phyloP scores from a whole-genome alignment of 495 filamentous ascomycete genomes.

The Geopyxis carbonaria region DNA sequence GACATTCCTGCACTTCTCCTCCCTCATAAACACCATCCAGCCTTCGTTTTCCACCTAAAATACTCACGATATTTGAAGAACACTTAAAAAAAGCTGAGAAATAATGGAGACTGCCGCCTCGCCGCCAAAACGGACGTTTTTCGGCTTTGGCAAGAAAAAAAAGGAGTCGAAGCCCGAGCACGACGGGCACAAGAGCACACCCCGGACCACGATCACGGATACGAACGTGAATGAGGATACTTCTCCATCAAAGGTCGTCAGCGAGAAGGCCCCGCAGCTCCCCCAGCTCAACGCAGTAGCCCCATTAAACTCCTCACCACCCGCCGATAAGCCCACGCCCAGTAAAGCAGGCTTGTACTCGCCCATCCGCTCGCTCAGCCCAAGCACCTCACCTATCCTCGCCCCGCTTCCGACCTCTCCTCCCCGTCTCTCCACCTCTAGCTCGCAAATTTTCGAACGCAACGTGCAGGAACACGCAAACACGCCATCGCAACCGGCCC shows the following conservation, averaged over 20 bases:
- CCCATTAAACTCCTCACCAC: constrained; percentile 26
- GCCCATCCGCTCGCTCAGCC: constrained; percentile 30
- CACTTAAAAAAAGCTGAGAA: too few relatives aligned
- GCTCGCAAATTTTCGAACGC: constrained; percentile 83
- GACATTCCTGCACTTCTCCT: too few relatives aligned
- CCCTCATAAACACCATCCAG: too few relatives aligned
- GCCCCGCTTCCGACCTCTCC: constrained; percentile 35
- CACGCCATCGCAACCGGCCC: constrained; percentile 30
- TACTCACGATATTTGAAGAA: too few relatives aligned
- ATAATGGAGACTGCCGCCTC: too few relatives aligned
- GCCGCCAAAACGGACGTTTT: constrained; percentile 36
- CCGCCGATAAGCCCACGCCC: constrained; percentile 11
- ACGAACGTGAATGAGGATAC: constrained; percentile 3
- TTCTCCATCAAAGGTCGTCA: constrained; percentile 13
- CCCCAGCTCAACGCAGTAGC: constrained; percentile 23
- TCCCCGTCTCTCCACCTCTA: constrained; percentile 16
- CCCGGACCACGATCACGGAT: constrained; percentile 12
- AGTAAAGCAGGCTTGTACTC: constrained; percentile 25
- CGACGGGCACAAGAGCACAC: constrained; percentile 20
- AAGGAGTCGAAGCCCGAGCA: constrained; percentile 32
- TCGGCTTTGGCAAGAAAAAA: constrained; percentile 53
- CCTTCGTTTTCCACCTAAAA: too few relatives aligned
- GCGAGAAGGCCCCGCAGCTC: constrained; percentile 19
- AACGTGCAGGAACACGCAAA: constrained; percentile 63
- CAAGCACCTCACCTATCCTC: constrained; percentile 31